Conservation (phyloP, 768 basidiomycete genomes). For the Obba rivulosa region DNA sequence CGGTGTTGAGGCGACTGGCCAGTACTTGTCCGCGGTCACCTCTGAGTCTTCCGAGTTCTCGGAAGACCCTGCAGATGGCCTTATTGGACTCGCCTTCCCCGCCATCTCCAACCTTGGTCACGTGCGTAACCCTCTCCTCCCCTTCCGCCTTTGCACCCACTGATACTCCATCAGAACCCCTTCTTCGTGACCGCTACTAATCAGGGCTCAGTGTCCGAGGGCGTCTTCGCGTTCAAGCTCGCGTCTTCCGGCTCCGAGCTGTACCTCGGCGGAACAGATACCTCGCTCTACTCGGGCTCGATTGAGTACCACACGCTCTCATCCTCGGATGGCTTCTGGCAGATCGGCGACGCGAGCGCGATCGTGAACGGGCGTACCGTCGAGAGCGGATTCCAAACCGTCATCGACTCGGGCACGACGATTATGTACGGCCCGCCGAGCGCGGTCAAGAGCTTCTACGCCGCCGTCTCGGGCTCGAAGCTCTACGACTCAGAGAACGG, state of each 20-base stretch:
- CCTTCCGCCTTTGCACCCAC: not conserved
- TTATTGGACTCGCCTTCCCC: slow-evolving; percentile 23
- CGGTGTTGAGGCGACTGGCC: slow-evolving; percentile 16
- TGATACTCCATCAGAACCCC: slow-evolving; percentile 10
- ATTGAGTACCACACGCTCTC: slow-evolving; percentile 27
- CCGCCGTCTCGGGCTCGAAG: slow-evolving; percentile 14
- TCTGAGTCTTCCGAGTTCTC: not conserved
- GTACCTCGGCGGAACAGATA: slow-evolving; percentile 31
- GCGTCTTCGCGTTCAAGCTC: slow-evolving; percentile 25
- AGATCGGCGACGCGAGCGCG: slow-evolving; percentile 12
- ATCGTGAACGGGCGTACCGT: slow-evolving; percentile 9
- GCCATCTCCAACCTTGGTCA: slow-evolving; percentile 13
- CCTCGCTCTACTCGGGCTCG: slow-evolving; percentile 23
- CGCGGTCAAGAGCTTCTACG: slow-evolving; percentile 15
- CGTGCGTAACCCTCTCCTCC: not conserved
- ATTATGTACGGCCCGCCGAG: slow-evolving; percentile 17
- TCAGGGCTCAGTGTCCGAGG: slow-evolving; percentile 13
- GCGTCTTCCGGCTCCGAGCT: slow-evolving; percentile 22
- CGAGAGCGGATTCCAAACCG: slow-evolving; percentile 10
- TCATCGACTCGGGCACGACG: slow-evolving; percentile 22
- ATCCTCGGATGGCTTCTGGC: slow-evolving; percentile 19
- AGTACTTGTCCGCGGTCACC: slow-evolving; percentile 11
- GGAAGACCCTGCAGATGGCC: slow-evolving; percentile 10
- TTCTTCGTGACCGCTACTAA: slow-evolving; percentile 18
- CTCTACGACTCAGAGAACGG: slow-evolving; percentile 10